Conservation (phyloP, 129 eudicot species). For the Arctium minus region DNA sequence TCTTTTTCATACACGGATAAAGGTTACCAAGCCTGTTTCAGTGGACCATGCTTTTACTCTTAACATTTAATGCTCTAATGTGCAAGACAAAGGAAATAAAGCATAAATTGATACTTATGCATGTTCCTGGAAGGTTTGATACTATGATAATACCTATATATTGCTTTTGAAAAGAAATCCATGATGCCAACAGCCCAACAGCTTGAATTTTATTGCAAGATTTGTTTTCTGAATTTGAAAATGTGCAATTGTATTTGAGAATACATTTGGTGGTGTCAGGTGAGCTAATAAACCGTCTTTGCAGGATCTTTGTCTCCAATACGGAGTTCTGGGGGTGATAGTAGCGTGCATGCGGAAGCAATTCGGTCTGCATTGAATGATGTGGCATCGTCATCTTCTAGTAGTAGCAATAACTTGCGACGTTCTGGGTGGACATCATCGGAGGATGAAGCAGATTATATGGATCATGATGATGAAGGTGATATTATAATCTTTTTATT, state of each 20-base stretch:
- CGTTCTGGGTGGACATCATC: constrained; percentile 79
- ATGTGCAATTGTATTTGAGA: too few relatives aligned
- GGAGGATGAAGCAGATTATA: constrained; percentile 77
- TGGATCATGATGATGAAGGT: constrained; percentile 67
- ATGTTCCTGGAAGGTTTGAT: not conserved
- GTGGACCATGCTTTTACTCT: too few relatives aligned
- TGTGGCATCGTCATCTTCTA: constrained; percentile 58
- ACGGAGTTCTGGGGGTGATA: constrained; percentile 39
- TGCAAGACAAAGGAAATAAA: too few relatives aligned
- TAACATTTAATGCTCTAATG: too few relatives aligned
- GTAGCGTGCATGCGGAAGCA: constrained; percentile 63
- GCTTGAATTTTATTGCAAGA: not conserved
- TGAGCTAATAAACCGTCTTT: not conserved
- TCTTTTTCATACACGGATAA: too few relatives aligned
- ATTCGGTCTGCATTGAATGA: constrained; percentile 69
- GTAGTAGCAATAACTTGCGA: constrained; percentile 33
- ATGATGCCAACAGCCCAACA: not conserved
- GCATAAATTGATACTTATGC: not conserved
- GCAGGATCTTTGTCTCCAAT: constrained; percentile 70
- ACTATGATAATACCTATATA: not conserved
- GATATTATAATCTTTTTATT: not conserved
- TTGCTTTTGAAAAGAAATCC: not conserved
- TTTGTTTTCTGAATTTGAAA: not conserved
- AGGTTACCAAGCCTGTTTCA: too few relatives aligned
- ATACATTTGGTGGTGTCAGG: too few relatives aligned